Conservation (phyloP, 2,329 filamentous ascomycete genomes). For the Fusarium guadeloupense region DNA sequence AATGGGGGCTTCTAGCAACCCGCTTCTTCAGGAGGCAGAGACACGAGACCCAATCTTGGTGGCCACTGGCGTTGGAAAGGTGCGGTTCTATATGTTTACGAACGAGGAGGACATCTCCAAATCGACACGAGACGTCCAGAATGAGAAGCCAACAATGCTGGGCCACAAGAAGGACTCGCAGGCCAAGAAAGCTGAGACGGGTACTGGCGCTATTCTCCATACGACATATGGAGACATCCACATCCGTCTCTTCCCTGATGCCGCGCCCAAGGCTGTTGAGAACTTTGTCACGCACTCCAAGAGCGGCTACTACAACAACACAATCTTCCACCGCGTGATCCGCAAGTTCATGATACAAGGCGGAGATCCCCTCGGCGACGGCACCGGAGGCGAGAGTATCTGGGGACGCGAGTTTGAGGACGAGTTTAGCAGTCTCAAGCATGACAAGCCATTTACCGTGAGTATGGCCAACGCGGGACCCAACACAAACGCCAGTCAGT, state of each 20-base stretch:
- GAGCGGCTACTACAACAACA: constrained; percentile 95
- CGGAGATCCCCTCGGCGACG: constrained; percentile 92
- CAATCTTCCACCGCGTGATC: constrained; percentile 97
- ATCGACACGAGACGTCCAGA: constrained; percentile 88
- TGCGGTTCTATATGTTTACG: constrained; percentile 97
- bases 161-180: constrained; percentile 64
- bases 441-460: constrained; percentile 95
- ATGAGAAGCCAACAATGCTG: constrained; percentile 83
- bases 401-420: constrained; percentile 97
- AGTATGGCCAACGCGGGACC: constrained; percentile 98
- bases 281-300: constrained; percentile 95
- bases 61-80: constrained; percentile 83
- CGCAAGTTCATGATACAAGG: constrained; percentile 99
- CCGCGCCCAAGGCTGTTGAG: constrained; percentile 93
- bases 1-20: constrained; percentile 96
- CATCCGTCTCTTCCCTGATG: constrained; percentile 90
- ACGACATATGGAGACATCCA: constrained; percentile 95
- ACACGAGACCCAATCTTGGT: constrained; percentile 89
- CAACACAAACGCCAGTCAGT: constrained; percentile 95
- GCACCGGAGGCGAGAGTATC: constrained; percentile 85
- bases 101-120: constrained; percentile 87
- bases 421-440: constrained; percentile 89
- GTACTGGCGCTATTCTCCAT: constrained; percentile 84
- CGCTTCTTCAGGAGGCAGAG: constrained; percentile 91
- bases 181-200: constrained; percentile 73